Evolutionary conservation across 352 stramenopile species (phyloP), one percentile per base, ranked within the genome.

Genomic region (Phytophthora vignae): DNA sequence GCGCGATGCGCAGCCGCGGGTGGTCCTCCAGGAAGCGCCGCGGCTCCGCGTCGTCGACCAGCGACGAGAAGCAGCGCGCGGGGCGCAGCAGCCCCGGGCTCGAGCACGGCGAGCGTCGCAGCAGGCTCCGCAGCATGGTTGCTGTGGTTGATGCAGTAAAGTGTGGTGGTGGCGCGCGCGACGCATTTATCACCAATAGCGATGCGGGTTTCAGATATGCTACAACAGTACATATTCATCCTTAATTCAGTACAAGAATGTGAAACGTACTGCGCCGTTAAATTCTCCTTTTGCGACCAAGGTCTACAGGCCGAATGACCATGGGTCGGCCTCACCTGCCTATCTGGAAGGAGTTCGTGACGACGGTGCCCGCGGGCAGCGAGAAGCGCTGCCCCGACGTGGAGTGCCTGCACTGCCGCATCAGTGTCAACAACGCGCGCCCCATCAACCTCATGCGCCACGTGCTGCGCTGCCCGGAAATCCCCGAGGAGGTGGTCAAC

Each of bases 1-100:
- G 85, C 42, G 87, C 88, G 22, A 95, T 79, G 29, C 87, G 87
- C 40, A 94, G 89, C 9, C 84, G 87, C 22, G 86, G 78, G 62
- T 86, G 83, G 15, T 84, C 76, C 22, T 69, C 58, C 22, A 77
- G 53, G 21, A 75, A 76, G 11, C 5, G 8, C 0, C 64, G 60
- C 7, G 56, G 46, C 38, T 62, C 54, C 1, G 12, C 15, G 7
- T 66, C 63, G 17, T 63, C 49, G 5, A 57, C 21, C 1, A 57
- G 29, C 0, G 72, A 49, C 1, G 70, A 63, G 22, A 80, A 63
- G 52, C 48, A 83, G 60, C 36, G 72, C 29, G 17, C 29, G 25
- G 60, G 67, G 46, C 66, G 83, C 50, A 60, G 55, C 50, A 67
- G 64, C 57, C 61, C 15, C 25, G 42, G 68, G 33, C 33, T 14